These are phyloP conservation scores for Colletotrichum acutatum DNA, from an alignment of 2,329 filamentous ascomycete genomes.

Conservation along the genomic window DNA sequence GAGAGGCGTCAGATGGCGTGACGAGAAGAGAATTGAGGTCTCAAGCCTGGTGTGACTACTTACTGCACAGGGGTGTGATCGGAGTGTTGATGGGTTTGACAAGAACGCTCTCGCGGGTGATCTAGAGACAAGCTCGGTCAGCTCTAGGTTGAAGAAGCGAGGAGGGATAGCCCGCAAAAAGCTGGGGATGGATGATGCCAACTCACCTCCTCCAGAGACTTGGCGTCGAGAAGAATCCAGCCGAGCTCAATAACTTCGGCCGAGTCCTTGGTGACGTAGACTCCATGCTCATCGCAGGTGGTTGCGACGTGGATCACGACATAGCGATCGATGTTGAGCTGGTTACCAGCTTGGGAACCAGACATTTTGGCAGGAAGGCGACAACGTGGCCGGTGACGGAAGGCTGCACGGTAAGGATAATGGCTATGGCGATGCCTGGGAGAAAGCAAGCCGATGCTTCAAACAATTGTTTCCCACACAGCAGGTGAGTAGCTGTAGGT, in stretches of 20 bases:
- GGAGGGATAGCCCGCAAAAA: background rate
- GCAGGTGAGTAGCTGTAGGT: constrained; percentile 23
- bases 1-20: constrained; percentile 28
- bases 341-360: constrained; percentile 60
- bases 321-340: constrained; percentile 90
- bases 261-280: constrained; percentile 99
- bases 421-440: constrained; percentile 17
- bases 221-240: constrained; percentile 95
- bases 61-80: constrained; percentile 98
- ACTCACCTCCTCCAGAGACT: constrained; percentile 90
- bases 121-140: constrained; percentile 60
- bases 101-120: constrained; percentile 94
- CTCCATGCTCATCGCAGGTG: constrained; percentile 98
- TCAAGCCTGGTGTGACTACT: constrained; percentile 57
- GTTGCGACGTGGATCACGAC: constrained; percentile 98
- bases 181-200: constrained; percentile 25
- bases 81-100: constrained; percentile 99
- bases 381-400: constrained; percentile 32
- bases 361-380: constrained; percentile 48
- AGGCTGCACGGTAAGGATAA: constrained; percentile 31
- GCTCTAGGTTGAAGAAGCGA: constrained; percentile 33
- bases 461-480: constrained; percentile 12
- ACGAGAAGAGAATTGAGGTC: constrained; percentile 24
- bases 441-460: constrained; percentile 21
- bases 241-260: constrained; percentile 99